Conservation (phyloP, 768 basidiomycete genomes). For the Terana coerulea region DNA sequence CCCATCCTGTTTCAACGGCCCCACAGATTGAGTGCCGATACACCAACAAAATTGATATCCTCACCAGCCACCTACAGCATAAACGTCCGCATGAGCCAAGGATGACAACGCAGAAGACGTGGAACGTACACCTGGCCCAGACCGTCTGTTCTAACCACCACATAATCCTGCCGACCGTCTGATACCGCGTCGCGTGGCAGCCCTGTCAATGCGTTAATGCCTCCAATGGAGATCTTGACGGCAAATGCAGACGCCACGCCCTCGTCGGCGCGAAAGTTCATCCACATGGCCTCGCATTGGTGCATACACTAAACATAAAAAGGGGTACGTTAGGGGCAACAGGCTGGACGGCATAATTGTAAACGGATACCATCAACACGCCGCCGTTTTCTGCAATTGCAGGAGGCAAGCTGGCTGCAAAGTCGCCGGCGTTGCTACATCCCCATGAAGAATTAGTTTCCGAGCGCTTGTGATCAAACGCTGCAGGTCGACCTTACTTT, state of each 20-base stretch:
- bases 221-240: conserved; percentile 28
- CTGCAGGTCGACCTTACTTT: conserved; percentile 14
- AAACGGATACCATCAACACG: conserved; percentile 22
- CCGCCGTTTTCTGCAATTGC: conserved; percentile 22
- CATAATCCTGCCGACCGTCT: conserved; percentile 24
- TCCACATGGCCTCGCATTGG: conserved; percentile 30
- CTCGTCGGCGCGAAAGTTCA: conserved; percentile 15
- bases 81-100: no score
- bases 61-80: conserved; percentile 7
- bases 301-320: conserved; percentile 20
- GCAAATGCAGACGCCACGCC: conserved; percentile 13
- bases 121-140: conserved; percentile 14
- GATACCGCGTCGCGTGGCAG: conserved; percentile 13
- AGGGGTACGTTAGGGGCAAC: neutral
- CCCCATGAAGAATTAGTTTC: neutral
- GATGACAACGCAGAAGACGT: no score
- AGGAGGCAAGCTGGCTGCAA: conserved; percentile 16
- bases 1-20: conserved; percentile 25
- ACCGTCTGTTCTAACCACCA: conserved; percentile 11
- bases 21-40: no score
- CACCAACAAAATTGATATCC: no score
- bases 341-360: neutral
- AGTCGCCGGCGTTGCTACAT: conserved; percentile 20
- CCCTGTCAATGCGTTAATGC: conserved; percentile 27
- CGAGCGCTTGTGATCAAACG: neutral